phyloP scores from a whole-genome alignment of 202 grass and related monocot species.

The Carex arenaria region DNA sequence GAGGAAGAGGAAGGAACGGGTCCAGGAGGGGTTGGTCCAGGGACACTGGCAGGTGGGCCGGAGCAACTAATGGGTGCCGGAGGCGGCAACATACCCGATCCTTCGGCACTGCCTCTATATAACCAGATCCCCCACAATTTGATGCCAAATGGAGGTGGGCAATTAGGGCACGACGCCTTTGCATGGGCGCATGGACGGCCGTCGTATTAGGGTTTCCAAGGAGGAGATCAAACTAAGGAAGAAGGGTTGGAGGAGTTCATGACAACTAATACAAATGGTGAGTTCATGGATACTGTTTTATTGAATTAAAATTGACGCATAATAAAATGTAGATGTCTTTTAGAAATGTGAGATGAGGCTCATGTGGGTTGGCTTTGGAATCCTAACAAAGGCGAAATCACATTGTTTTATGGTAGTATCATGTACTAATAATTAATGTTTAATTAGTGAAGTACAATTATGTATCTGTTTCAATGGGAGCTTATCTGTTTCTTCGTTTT shows the following conservation, averaged over 20 bases:
- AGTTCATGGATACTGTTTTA: constrained; percentile 65
- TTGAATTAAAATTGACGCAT: constrained; percentile 35
- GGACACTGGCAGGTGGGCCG: constrained; percentile 37
- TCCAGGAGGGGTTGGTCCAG: neutral
- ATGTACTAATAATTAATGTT: constrained; percentile 19
- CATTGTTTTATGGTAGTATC: neutral
- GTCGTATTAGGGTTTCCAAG: constrained; percentile 44
- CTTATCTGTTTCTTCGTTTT: constrained; percentile 17
- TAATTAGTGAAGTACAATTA: constrained; percentile 27
- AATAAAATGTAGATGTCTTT: constrained; percentile 11
- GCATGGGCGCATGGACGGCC: constrained; percentile 48
- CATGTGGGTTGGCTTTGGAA: constrained; percentile 23
- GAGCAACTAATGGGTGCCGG: constrained; percentile 42
- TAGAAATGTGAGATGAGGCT: constrained; percentile 25
- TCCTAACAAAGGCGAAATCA: constrained; percentile 21
- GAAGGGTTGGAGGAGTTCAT: neutral
- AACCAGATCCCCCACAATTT: constrained; percentile 45
- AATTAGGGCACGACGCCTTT: constrained; percentile 61
- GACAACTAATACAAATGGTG: neutral
- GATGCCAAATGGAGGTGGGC: constrained; percentile 39
- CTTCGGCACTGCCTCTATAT: constrained; percentile 57
- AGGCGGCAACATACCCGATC: constrained; percentile 53
- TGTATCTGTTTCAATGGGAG: neutral
- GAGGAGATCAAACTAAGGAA: neutral
- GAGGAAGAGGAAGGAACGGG: constrained; percentile 55